Percentiles rank a stretch among this genome's conserved stretches.
Evolutionary conservation across 805 yeast genomes (phyloP).

Genomic region (Jamesozyma jinghongensis): DNA sequence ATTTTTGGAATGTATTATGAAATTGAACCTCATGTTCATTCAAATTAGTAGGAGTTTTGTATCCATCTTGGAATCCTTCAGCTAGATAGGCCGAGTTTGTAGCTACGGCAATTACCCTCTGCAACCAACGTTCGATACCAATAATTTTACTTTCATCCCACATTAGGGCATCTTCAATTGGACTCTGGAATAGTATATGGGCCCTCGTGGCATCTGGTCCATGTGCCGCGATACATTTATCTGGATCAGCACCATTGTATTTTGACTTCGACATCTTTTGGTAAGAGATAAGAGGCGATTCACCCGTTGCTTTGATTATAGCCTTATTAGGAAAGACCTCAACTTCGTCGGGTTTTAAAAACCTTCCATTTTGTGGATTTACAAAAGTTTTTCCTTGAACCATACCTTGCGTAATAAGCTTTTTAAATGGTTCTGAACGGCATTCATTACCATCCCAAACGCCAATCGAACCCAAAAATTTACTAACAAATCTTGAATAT

Average conservation of each 20-base stretch:
- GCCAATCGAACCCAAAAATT: slow-evolving; percentile 61
- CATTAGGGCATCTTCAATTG: slow-evolving; percentile 66
- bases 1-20: slow-evolving; percentile 48
- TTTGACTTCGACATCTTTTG: slow-evolving; percentile 98
- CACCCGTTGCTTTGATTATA: slow-evolving; percentile 41
- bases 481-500: slow-evolving; percentile 78
- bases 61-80: slow-evolving; percentile 4
- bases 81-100: slow-evolving; percentile 3
- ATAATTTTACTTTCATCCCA: slow-evolving; percentile 88
- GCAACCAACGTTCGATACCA: slow-evolving; percentile 84
- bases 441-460: slow-evolving; percentile 47
- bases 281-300: slow-evolving; percentile 45
- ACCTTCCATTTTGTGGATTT: slow-evolving; percentile 65
- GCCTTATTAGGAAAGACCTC: slow-evolving; percentile 36
- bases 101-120: slow-evolving; percentile 37
- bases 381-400: slow-evolving; percentile 83
- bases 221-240: slow-evolving; percentile 56
- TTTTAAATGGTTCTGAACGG: slow-evolving; percentile 72
- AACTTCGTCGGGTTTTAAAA: slow-evolving; percentile 71
- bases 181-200: slow-evolving; percentile 86
- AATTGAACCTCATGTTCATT: slow-evolving; percentile 42
- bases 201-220: slow-evolving; percentile 96
- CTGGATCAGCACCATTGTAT: slow-evolving; percentile 89
- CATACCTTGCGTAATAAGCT: slow-evolving; percentile 92
- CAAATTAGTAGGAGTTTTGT: slow-evolving; percentile 12